Evolutionary conservation across 352 stramenopile genomes (phyloP), one percentile per base, ranked within the genome.

Genomic region (Stramenopiles sp.): DNA sequence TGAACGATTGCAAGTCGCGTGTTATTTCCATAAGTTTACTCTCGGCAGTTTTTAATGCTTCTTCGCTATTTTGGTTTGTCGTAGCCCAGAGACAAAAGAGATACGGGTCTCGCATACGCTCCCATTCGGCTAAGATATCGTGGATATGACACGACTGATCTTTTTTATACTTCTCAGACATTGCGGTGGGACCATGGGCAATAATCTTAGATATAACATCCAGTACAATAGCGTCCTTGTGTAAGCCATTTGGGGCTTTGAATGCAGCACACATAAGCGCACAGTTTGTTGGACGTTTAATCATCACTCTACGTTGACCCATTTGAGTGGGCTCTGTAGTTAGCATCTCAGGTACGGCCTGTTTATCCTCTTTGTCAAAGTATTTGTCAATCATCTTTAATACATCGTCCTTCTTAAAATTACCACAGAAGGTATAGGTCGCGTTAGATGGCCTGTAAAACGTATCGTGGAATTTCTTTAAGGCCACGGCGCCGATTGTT

Each of bases 381-480:
- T 12, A 63, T 63, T 63, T 33, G 6, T 71, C 53, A 35, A 71
- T 33, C 53, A 71, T 71, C 33, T 71, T 6, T 6, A 6, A 35
- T 33, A 71, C 53, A 35, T 71, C 53, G 4, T 6, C 2, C 35
- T 31, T 4, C 31, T 71, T 33, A 71, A 71, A 71, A 71, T 71
- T 71, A 6, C 53, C 53, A 6, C 33, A 31, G 12, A 71, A 71
- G 6, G 2, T 6, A 6, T 71, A 71, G 2, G 53, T 71, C 4
- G 53, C 53, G 35, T 71, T 71, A 6, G 33, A 4, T 6, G 53
- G 53, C 1, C 2, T 2, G 6, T 71, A 71, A 71, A 71, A 71
- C 35, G 53, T 71, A 71, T 71, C 53, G 12, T 71, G 53, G 53
- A 71, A 71, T 71, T 71, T 6, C 33, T 33, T 31, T 6, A 71